These are phyloP conservation scores for Penicillium odoratum DNA, from an alignment of 495 filamentous ascomycete genomes.

Conservation along the genomic window DNA sequence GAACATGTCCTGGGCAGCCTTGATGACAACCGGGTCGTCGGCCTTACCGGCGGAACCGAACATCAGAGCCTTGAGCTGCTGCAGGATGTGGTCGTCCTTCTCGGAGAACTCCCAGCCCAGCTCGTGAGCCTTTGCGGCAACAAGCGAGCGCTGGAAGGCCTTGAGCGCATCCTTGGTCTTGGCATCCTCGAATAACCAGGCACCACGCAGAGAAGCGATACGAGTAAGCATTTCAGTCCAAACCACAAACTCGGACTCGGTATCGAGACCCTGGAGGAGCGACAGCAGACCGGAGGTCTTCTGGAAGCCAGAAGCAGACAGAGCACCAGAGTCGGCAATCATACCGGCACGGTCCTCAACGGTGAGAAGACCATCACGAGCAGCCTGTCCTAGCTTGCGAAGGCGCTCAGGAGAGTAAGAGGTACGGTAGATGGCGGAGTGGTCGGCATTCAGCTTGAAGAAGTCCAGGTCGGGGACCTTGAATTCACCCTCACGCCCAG, in stretches of 20 bases:
- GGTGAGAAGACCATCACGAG: conserved; percentile 81
- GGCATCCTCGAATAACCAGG: conserved; percentile 87
- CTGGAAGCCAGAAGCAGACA: conserved; percentile 88
- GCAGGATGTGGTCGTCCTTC: conserved; percentile 80
- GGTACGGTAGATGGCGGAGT: conserved; percentile 64
- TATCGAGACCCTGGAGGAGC: conserved; percentile 79
- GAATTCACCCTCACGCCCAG: conserved; percentile 73
- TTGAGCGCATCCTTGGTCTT: conserved; percentile 72
- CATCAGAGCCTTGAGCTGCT: conserved; percentile 74
- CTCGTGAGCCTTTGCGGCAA: conserved; percentile 74
- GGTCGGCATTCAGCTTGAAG: conserved; percentile 69
- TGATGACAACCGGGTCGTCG: conserved; percentile 56
- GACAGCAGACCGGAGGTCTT: conserved; percentile 87
- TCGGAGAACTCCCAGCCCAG: conserved; percentile 86
- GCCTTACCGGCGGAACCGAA: conserved; percentile 62
- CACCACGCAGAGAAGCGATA: conserved; percentile 69
- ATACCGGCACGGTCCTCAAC: conserved; percentile 93
- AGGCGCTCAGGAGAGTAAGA: conserved; percentile 62
- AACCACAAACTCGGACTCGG: conserved; percentile 85
- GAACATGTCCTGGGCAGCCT: conserved; percentile 66
- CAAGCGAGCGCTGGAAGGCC: conserved; percentile 74
- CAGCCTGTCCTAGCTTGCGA: conserved; percentile 67
- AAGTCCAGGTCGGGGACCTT: conserved; percentile 60
- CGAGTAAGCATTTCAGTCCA: conserved; percentile 88
- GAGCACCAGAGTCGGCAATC: conserved; percentile 90